Conservation (phyloP, 495 filamentous ascomycete species). For the Penicillium salamii region DNA sequence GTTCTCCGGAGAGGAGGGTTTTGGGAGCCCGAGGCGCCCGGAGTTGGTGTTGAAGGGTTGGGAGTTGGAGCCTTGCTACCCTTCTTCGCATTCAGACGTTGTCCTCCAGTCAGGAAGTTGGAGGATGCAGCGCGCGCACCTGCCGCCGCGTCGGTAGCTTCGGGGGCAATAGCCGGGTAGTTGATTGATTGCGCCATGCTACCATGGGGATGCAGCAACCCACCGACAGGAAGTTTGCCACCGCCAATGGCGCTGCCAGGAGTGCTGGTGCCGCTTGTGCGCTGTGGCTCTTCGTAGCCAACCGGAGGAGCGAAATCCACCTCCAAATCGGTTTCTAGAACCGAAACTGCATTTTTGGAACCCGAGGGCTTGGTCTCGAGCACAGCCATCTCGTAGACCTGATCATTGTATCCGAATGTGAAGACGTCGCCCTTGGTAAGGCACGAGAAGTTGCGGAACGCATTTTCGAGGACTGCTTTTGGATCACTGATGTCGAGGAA, state of each 20-base stretch:
- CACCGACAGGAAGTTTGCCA: constrained; percentile 61
- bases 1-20: constrained; percentile 48
- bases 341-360: constrained; percentile 75
- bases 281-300: constrained; percentile 82
- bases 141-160: constrained; percentile 57
- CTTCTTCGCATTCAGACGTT: constrained; percentile 77
- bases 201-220: constrained; percentile 74
- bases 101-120: constrained; percentile 72
- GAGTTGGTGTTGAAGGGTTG: constrained; percentile 75
- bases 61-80: constrained; percentile 74
- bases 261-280: constrained; percentile 59
- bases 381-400: constrained; percentile 86
- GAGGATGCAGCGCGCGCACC: constrained; percentile 66
- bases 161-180: constrained; percentile 89
- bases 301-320: constrained; percentile 95
- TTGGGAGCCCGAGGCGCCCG: constrained; percentile 59
- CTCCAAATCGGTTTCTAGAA: constrained; percentile 89
- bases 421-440: constrained; percentile 90
- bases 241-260: constrained; percentile 60
- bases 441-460: constrained; percentile 91
- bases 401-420: constrained; percentile 92
- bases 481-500: constrained; percentile 97
- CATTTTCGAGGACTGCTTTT: constrained; percentile 95
- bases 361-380: constrained; percentile 85
- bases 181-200: constrained; percentile 97